These are phyloP conservation scores for Trichophyton rubrum DNA, from an alignment of 2,329 filamentous ascomycete species.

Conservation along the genomic window DNA sequence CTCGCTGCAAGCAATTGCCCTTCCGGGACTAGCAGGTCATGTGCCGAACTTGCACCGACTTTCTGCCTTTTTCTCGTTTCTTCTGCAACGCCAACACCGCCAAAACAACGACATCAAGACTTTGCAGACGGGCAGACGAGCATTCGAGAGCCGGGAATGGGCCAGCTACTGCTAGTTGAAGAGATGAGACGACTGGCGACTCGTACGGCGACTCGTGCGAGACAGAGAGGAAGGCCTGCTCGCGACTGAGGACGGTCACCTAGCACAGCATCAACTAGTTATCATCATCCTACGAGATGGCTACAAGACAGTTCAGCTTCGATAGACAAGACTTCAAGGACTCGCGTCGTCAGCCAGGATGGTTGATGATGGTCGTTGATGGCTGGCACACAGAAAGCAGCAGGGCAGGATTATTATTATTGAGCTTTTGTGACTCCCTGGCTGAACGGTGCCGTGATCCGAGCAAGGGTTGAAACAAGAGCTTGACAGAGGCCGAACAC, in stretches of 20 bases:
- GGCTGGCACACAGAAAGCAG: neutral
- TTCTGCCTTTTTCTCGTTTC: neutral
- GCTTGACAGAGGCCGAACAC: neutral
- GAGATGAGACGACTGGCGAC: neutral
- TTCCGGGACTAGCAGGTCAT: slow-evolving; percentile 1
- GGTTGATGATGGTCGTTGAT: neutral
- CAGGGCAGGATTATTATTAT: neutral
- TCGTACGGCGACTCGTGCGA: neutral
- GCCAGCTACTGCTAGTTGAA: too few species aligned
- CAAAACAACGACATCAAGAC: neutral
- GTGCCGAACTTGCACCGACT: neutral
- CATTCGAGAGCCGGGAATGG: too few species aligned
- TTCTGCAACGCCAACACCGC: neutral
- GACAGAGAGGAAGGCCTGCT: neutral
- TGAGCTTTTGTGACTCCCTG: neutral
- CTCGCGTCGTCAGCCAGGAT: neutral
- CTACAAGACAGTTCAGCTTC: neutral
- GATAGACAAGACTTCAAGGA: neutral
- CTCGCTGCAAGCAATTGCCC: neutral
- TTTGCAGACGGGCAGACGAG: neutral
- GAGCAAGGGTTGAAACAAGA: slow-evolving; percentile 1
- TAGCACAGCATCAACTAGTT: neutral
- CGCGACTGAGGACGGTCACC: neutral
- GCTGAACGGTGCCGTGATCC: slow-evolving; percentile 1
- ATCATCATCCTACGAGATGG: neutral